Base-by-base conservation (phyloP, 371 early-diverging fungal species). In the Saksenaea vasiformis region DNA sequence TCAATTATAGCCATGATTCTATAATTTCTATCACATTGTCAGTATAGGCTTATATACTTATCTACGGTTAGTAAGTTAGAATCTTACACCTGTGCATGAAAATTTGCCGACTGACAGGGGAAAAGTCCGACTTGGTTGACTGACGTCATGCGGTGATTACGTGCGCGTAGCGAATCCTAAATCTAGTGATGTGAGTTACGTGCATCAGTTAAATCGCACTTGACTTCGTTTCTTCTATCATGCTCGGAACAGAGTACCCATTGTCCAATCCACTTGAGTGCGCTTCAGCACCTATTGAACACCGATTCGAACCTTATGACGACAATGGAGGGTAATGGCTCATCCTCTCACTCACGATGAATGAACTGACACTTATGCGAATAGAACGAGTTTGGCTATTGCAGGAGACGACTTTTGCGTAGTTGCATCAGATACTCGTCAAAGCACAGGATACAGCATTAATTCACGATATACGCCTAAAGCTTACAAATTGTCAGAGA, bases 341-440 rank as follows among this genome's bases (percentile, higher is more conserved):
- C 31, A 39, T 47, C 31, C 9, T 53, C 59, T 36, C 37, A 58
- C 19, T 34, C 36, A 27, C 4, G 19, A 7, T 43, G 11, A 27
- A 56, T 14, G 19, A 22, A 15, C 56, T n/a, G 19, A 58, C 60
- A 27, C 22, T 39, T 34, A 37, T 65, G n/a, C 17, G 34, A 26
- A 58, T 66, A 94, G 99, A 36, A 98, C 99, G 9, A 85, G 94
- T 65, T 73, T 99, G 58, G 95, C 95, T 53, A 91, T 99, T 76
- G 95, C 95, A 41, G 98, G 98, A 51, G 85, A 91, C 38, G 98
- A 99, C 82, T 99, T 91, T 71, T 91, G 93, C 70, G 78, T 99
- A 14, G 84, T 99, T 34, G 99, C 98, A 26, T 90, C 94, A 24
- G 99, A 99, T 79, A 99, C 99, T 15, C 91, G 99, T 62, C 97